A percentile compares a stretch with the other conserved stretches of the same genome.
phyloP scores from a whole-genome alignment of 1,284 basidiomycete species.

The Caloboletus firmus region DNA sequence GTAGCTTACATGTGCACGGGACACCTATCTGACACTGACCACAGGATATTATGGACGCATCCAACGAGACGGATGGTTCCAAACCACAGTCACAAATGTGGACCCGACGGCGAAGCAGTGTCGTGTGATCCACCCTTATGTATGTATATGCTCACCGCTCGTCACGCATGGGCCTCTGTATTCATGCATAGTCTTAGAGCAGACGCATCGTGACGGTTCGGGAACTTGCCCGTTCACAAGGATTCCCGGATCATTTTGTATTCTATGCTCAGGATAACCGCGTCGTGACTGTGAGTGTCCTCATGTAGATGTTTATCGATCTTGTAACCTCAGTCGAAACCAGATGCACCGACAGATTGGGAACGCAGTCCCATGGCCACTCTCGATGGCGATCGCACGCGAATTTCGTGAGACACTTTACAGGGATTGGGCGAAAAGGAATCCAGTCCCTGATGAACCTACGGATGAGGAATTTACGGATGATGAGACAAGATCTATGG shows the following conservation, averaged over 20 bases:
- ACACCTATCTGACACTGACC: neutral
- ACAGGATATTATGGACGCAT: constrained; percentile 62
- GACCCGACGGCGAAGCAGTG: constrained; percentile 74
- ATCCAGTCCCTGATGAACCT: constrained; percentile 12
- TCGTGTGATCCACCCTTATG: constrained; percentile 62
- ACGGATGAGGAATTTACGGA: constrained; percentile 10
- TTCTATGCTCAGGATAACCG: constrained; percentile 53
- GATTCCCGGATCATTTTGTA: constrained; percentile 69
- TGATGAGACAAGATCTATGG: neutral
- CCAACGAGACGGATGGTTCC: constrained; percentile 53
- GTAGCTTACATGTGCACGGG: neutral
- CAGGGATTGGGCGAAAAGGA: constrained; percentile 45
- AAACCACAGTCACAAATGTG: constrained; percentile 71
- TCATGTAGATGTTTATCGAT: neutral
- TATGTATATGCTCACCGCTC: constrained; percentile 44
- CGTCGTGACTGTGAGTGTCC: constrained; percentile 55
- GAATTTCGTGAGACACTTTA: constrained; percentile 53
- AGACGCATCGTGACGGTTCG: constrained; percentile 66
- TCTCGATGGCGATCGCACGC: constrained; percentile 60
- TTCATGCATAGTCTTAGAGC: constrained; percentile 41
- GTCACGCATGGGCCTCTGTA: neutral
- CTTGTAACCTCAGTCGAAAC: constrained; percentile 1
- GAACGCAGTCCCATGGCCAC: constrained; percentile 68
- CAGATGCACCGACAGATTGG: constrained; percentile 78
- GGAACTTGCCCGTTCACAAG: constrained; percentile 74